Percentiles rank a stretch among this genome's conserved stretches.
phyloP scores from a whole-genome alignment of 768 basidiomycete species.

The Pleurotus salmoneostramineus region DNA sequence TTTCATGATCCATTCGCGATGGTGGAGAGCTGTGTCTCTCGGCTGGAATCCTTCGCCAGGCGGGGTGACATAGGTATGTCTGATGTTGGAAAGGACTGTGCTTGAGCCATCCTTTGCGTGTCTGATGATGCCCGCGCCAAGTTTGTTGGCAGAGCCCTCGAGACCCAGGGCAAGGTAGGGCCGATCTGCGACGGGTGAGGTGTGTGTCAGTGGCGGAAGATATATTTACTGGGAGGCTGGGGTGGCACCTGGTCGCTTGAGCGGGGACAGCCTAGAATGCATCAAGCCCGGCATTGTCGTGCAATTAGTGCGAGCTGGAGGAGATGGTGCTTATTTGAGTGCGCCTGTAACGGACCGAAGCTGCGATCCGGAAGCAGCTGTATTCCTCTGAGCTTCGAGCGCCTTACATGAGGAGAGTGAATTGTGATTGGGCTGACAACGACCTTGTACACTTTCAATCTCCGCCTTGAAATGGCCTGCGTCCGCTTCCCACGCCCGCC shows the following conservation, averaged over 20 bases:
- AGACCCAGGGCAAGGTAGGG: conserved; percentile 89
- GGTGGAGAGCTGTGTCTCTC: conserved; percentile 91
- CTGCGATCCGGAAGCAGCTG: too few relatives aligned
- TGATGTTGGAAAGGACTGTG: conserved; percentile 82
- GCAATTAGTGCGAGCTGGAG: too few relatives aligned
- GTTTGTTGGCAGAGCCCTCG: conserved; percentile 97
- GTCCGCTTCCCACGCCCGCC: conserved; percentile 8
- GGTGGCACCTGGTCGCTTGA: conserved; percentile 33
- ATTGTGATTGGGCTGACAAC: neutral
- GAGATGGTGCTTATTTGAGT: too few relatives aligned
- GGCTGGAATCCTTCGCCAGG: conserved; percentile 98
- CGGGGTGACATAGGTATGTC: conserved; percentile 99
- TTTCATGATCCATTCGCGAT: conserved; percentile 86
- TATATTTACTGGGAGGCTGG: neutral
- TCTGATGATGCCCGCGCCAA: conserved; percentile 89
- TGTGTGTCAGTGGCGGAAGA: neutral
- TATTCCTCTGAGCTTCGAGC: too few relatives aligned
- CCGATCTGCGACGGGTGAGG: conserved; percentile 29
- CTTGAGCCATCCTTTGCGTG: conserved; percentile 74
- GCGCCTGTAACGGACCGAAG: too few relatives aligned
- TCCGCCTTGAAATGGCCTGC: neutral
- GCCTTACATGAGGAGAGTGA: too few relatives aligned
- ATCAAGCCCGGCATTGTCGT: conserved; percentile 24
- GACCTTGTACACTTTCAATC: neutral
- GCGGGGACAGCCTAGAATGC: conserved; percentile 20